Base-by-base conservation (phyloP, 1,139 yeast genomes). In the Debaryomyces nepalensis region DNA sequence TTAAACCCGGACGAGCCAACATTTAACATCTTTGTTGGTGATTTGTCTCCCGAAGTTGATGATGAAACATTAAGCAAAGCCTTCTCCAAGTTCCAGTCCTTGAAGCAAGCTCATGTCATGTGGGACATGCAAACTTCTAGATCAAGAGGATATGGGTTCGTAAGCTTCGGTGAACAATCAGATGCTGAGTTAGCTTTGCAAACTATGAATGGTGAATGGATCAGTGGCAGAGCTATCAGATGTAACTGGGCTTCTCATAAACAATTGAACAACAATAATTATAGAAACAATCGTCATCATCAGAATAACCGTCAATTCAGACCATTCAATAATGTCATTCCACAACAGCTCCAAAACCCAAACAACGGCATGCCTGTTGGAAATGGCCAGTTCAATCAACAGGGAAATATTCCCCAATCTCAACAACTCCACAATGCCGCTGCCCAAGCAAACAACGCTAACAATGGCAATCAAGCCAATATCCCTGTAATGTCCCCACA, bases 81-180 rank as follows among this genome's bases (percentile, higher is more conserved):
- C 5, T 90, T 90, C 59, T 54, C 70, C n/a, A 69, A 70, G 42
- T 87, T 80, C 60, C 70, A 71, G 15, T 77, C 90, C 4, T 69
- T 87, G 55, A 70, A 81, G 40, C 95, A 88, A 59, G 97, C 96
- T 12, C 91, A 89, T 54, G 96, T 90, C 29, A 90, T 90, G 96
- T 89, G 97, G 97, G 97, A 90, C 63, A 88, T 88, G 95, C 91
- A 86, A 59, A 87, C 95, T 16, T 91, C 95, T 26, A 73, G 96
- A 59, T 87, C 95, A 4, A 75, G 97, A 64, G 96, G 97, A 15
- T 90, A 89, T 58, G 97, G 97, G 1, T 90, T 90, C 65, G 95
- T 87, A n/a, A 84, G 95, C 1, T 90, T 89, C 57, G 63, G 72
- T 16, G 76, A 75, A 23, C 80, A 76, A 44, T 63, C 68, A 9